A percentile compares a stretch with the other conserved stretches of the same genome.
Evolutionary conservation across 1,284 basidiomycete genomes (phyloP).

Genomic region (Puccinia coronata): DNA sequence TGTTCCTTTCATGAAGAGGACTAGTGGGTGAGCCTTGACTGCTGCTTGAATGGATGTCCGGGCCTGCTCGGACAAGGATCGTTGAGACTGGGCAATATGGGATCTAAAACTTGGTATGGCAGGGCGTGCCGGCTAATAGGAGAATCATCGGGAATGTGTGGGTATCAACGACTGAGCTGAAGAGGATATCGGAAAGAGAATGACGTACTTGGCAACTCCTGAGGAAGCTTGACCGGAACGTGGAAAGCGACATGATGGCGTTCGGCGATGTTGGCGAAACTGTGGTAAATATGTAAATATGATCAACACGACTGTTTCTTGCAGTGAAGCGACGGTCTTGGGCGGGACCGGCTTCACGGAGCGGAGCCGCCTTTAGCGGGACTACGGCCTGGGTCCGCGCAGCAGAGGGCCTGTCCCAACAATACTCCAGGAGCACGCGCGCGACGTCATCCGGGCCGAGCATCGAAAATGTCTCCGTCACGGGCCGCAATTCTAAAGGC

Average conservation of each 20-base stretch:
- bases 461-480: no score
- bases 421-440: no score
- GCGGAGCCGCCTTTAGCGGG: no score
- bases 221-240: neutral
- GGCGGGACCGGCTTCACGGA: no score
- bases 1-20: constrained; percentile 91
- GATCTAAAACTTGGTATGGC: neutral
- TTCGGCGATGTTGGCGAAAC: neutral
- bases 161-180: neutral
- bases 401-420: no score
- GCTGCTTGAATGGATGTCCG: constrained; percentile 59
- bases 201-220: constrained; percentile 1
- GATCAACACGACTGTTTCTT: no score
- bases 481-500: no score
- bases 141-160: neutral
- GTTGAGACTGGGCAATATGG: neutral
- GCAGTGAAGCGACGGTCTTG: no score
- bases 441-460: no score
- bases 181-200: neutral
- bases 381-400: no score
- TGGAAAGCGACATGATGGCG: neutral
- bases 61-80: constrained; percentile 17
- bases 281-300: neutral
- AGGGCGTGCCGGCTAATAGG: neutral
- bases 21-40: constrained; percentile 71